These are phyloP conservation scores for Pouteria campechiana DNA, from an alignment of 179 eudicot species.

Conservation along the genomic window DNA sequence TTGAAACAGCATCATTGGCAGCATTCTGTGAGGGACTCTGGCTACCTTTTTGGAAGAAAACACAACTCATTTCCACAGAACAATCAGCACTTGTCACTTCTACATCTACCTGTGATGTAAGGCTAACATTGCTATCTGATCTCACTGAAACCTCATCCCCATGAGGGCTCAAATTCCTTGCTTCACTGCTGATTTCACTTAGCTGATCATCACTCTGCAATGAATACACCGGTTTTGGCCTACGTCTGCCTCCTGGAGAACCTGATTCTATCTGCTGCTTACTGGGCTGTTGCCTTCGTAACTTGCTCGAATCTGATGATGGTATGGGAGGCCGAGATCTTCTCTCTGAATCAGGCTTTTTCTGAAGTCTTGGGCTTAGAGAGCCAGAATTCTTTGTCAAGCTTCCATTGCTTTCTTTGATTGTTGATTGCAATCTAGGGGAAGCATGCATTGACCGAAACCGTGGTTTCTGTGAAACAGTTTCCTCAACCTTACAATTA, in stretches of 20 bases:
- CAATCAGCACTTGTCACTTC: slow-evolving; percentile 23
- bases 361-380: slow-evolving; percentile 74
- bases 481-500: no score
- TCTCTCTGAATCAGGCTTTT: slow-evolving; percentile 64
- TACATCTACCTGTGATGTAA: slow-evolving; percentile 27
- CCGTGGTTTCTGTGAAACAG: no score
- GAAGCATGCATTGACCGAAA: slow-evolving; percentile 22
- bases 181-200: slow-evolving; percentile 26
- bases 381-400: slow-evolving; percentile 49
- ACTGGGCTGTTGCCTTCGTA: slow-evolving; percentile 38
- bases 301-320: slow-evolving; percentile 49
- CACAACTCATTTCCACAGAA: slow-evolving; percentile 15
- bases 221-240: slow-evolving; percentile 25
- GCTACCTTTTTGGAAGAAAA: slow-evolving; percentile 9
- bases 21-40: slow-evolving; percentile 25
- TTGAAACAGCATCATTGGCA: slow-evolving; percentile 16
- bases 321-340: slow-evolving; percentile 79
- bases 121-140: slow-evolving; percentile 34
- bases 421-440: slow-evolving; percentile 24
- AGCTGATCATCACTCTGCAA: slow-evolving; percentile 35
- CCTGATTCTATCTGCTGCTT: slow-evolving; percentile 42
- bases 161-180: slow-evolving; percentile 22
- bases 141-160: slow-evolving; percentile 27
- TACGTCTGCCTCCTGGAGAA: slow-evolving; percentile 68
- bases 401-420: slow-evolving; percentile 32